phyloP scores from a whole-genome alignment of 139 green algal genomes.

The Edaphochlamys debaryana region DNA sequence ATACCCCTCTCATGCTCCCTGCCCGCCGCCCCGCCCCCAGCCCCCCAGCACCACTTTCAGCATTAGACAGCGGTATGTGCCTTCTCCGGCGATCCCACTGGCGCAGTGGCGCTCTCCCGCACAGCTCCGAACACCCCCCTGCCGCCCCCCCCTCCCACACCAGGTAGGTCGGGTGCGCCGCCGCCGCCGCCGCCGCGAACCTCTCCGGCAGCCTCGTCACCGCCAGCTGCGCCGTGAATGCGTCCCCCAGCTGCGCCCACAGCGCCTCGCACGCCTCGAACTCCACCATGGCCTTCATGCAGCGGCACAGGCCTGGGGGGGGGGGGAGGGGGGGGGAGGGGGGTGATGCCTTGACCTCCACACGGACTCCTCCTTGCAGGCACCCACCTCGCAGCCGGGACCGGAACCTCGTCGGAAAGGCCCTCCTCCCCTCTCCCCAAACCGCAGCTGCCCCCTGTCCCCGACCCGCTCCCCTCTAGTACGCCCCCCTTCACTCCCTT shows the following conservation, averaged over 20 bases:
- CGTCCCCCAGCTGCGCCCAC: constrained; percentile 26
- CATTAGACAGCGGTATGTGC: too few species aligned
- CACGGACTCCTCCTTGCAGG: too few species aligned
- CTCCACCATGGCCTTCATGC: constrained; percentile 44
- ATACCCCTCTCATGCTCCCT: neutral
- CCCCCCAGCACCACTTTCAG: too few species aligned
- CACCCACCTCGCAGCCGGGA: too few species aligned
- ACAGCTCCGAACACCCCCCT: too few species aligned
- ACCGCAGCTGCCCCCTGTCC: too few species aligned
- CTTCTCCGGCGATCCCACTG: too few species aligned
- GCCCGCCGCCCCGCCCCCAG: neutral
- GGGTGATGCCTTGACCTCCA: too few species aligned
- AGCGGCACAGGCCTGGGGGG: constrained; percentile 21
- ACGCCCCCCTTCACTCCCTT: neutral
- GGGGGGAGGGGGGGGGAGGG: neutral
- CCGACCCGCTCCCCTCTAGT: too few species aligned
- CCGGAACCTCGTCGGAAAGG: too few species aligned
- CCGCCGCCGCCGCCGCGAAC: neutral
- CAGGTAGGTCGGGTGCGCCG: constrained; percentile 8
- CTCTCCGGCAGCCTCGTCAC: neutral
- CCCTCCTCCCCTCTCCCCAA: too few species aligned
- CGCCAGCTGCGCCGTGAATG: neutral
- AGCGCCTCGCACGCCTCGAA: constrained; percentile 32
- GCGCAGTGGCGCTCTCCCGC: too few species aligned
- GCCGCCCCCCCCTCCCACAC: neutral